Conservation (phyloP, 1,284 basidiomycete species). For the Phellopilus nigrolimitatus region DNA sequence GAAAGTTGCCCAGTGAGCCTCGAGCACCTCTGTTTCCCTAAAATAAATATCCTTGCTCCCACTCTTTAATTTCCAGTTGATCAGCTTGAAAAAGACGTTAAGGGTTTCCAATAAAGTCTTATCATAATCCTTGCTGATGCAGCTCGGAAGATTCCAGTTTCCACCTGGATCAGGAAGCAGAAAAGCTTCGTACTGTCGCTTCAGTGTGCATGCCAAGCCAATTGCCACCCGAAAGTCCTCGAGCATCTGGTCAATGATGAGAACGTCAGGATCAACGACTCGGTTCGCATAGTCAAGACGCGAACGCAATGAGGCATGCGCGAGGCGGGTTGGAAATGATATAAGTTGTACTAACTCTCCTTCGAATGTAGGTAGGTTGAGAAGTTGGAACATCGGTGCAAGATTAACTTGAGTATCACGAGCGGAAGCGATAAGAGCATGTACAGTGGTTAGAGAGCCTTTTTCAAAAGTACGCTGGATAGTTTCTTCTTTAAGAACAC, state of each 20-base stretch:
- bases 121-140: slow-evolving; percentile 89
- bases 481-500: slow-evolving; percentile 92
- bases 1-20: slow-evolving; percentile 95
- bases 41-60: slow-evolving; percentile 91
- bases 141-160: slow-evolving; percentile 86
- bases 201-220: slow-evolving; percentile 90
- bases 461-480: slow-evolving; percentile 94
- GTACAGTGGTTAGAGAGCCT: slow-evolving; percentile 84
- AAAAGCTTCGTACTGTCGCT: slow-evolving; percentile 90
- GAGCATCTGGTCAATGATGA: slow-evolving; percentile 94
- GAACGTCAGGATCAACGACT: slow-evolving; percentile 81
- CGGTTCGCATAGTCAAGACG: slow-evolving; percentile 90
- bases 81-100: slow-evolving; percentile 87
- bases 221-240: slow-evolving; percentile 93
- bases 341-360: slow-evolving; percentile 91
- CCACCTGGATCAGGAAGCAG: slow-evolving; percentile 80
- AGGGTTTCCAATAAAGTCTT: slow-evolving; percentile 84
- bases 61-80: slow-evolving; percentile 94
- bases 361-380: slow-evolving; percentile 92
- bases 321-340: slow-evolving; percentile 91
- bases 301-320: slow-evolving; percentile 86
- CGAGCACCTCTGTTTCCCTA: slow-evolving; percentile 96
- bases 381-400: slow-evolving; percentile 66
- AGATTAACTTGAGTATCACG: slow-evolving; percentile 86
- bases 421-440: slow-evolving; percentile 81